Evolutionary conservation across 2,329 filamentous ascomycete species (phyloP).

Genomic region (Pyrenochaeta sp.): DNA sequence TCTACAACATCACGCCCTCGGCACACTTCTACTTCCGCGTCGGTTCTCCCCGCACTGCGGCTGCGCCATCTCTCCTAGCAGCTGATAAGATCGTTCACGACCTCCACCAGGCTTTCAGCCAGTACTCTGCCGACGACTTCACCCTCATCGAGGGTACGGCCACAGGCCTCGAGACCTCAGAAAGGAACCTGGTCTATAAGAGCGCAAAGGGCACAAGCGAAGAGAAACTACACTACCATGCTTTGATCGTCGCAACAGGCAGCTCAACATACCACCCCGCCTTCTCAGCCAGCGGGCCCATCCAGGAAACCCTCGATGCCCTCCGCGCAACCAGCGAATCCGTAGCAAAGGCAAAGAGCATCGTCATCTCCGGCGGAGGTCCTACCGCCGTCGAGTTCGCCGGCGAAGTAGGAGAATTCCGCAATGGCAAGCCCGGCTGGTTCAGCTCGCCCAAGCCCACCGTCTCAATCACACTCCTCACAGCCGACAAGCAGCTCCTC

Average conservation of each 20-base stretch:
- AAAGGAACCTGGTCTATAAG: slow-evolving; percentile 55
- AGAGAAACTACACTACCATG: slow-evolving; percentile 56
- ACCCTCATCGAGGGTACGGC: slow-evolving; percentile 61
- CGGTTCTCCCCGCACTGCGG: slow-evolving; percentile 61
- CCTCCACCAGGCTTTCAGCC: slow-evolving; percentile 58
- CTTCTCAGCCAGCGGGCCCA: slow-evolving; percentile 52
- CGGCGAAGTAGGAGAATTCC: slow-evolving; percentile 56
- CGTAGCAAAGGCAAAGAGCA: slow-evolving; percentile 49
- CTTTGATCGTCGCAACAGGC: slow-evolving; percentile 65
- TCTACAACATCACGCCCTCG: slow-evolving; percentile 63
- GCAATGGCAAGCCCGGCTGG: slow-evolving; percentile 51
- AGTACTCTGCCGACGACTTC: slow-evolving; percentile 57
- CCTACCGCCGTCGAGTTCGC: slow-evolving; percentile 59
- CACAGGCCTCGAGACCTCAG: slow-evolving; percentile 54
- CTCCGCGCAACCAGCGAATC: slow-evolving; percentile 46
- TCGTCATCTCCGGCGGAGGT: slow-evolving; percentile 59
- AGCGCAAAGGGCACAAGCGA: slow-evolving; percentile 30
- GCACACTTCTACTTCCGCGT: slow-evolving; percentile 62
- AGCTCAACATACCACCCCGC: slow-evolving; percentile 55
- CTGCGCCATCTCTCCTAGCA: slow-evolving; percentile 57
- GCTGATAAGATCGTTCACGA: slow-evolving; percentile 58
- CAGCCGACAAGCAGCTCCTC: slow-evolving; percentile 51
- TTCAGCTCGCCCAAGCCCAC: slow-evolving; percentile 42
- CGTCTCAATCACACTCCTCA: slow-evolving; percentile 55
- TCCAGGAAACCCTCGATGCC: slow-evolving; percentile 31